Conservation (phyloP, 2,329 filamentous ascomycete genomes). For the Chaetomium olivaceum region DNA sequence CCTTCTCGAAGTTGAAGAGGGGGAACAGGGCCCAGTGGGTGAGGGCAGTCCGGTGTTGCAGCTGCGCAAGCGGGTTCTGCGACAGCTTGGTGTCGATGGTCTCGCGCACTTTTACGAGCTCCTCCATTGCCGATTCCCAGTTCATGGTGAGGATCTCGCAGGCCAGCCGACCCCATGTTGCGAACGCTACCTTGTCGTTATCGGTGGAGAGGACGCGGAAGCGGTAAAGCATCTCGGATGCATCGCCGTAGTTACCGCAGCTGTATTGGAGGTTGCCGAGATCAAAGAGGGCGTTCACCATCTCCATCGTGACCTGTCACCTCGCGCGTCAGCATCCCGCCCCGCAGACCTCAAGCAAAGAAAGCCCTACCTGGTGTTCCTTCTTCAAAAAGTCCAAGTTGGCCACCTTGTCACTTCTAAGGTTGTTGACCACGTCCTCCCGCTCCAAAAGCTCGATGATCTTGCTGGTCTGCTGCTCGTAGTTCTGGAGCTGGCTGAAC, state of each 20-base stretch:
- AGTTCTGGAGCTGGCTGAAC: slow-evolving; percentile 76
- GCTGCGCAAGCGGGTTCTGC: slow-evolving; percentile 92
- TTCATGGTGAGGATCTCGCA: slow-evolving; percentile 92
- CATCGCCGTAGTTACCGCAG: slow-evolving; percentile 88
- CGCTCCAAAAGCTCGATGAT: slow-evolving; percentile 84
- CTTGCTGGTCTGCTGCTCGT: slow-evolving; percentile 83
- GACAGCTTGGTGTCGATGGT: slow-evolving; percentile 92
- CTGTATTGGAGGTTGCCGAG: slow-evolving; percentile 98
- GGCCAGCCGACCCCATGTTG: slow-evolving; percentile 97
- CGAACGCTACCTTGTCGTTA: slow-evolving; percentile 93
- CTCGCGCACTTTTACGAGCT: slow-evolving; percentile 87
- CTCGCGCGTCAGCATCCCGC: slow-evolving; percentile 16
- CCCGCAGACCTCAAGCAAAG: too few species aligned
- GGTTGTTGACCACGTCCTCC: slow-evolving; percentile 84
- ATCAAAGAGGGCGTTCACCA: slow-evolving; percentile 94
- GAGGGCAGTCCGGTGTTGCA: slow-evolving; percentile 94
- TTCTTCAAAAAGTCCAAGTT: slow-evolving; percentile 99
- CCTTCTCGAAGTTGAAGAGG: slow-evolving; percentile 95
- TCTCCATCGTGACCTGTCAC: slow-evolving; percentile 76
- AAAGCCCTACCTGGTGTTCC: slow-evolving; percentile 73
- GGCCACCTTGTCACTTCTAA: slow-evolving; percentile 95
- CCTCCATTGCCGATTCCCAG: slow-evolving; percentile 92
- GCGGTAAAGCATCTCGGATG: slow-evolving; percentile 91
- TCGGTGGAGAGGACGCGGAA: slow-evolving; percentile 98
- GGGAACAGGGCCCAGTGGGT: slow-evolving; percentile 99